Base-by-base conservation (phyloP, 257 asterid species). In the Lantana camara region DNA sequence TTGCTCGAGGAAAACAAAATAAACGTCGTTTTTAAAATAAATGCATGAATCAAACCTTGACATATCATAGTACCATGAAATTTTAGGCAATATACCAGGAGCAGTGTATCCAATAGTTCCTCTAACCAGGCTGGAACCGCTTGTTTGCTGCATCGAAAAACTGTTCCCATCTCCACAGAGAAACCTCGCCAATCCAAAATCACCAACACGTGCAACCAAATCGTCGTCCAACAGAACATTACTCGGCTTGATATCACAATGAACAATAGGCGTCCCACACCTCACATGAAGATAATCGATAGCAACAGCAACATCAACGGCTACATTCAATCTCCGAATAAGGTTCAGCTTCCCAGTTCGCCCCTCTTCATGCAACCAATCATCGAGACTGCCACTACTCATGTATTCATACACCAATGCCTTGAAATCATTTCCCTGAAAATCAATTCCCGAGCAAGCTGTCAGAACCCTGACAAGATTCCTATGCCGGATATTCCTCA, bases 181-280 rank as follows among this genome's bases (percentile, higher is more conserved):
- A 14, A 70, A 70, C 44, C 67, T 68, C 8, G 62, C 67, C 41
- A 68, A 11, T 7, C 68, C 62, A 11, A 68, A 68, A 50, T 70
- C 75, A 32, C 75, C 75, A 6, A 70, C 70, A 45, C 27, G 71
- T 9, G 44, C 76, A 20, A 45, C 54, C 24, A 71, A 15, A n/a
- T 56, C 67, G 5, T 56, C 49, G 8, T 71, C 76, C 0, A 75
- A 69, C 12, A 75, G 72, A 29, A 75, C 64, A 23, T 72, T 79
- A 16, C 74, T 60, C n/a, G 81, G 84, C 63, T 75, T 75, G 27
- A 79, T 50, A 64, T 75, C 81, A 12, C 81, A 46, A 47, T 62
- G 68, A 30, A 62, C 9, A 11, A 62, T 62, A 16, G 46, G 45
- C 1, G 35, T 27, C 17, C 7, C 57, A 30, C 57, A 46, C 1